phyloP scores from a whole-genome alignment of 1,284 basidiomycete genomes.

The Flammula alnicola region DNA sequence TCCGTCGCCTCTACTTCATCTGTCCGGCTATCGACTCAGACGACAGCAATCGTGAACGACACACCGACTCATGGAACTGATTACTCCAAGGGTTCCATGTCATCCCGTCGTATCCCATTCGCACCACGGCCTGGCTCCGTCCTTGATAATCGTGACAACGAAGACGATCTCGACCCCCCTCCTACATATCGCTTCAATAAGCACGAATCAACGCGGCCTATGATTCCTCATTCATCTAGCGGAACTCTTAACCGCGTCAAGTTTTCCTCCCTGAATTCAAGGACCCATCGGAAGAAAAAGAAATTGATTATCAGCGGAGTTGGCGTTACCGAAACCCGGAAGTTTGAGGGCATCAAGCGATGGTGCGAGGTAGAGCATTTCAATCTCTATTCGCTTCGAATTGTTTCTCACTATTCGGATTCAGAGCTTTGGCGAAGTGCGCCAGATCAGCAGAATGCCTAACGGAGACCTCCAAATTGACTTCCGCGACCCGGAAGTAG shows the following conservation, averaged over 20 bases:
- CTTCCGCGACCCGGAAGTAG: conserved; percentile 73
- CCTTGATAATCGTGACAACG: conserved; percentile 31
- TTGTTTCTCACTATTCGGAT: conserved; percentile 4
- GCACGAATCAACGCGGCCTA: conserved; percentile 32
- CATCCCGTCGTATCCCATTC: conserved; percentile 35
- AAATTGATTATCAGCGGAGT: conserved; percentile 62
- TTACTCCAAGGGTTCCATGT: conserved; percentile 5
- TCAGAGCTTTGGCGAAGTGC: conserved; percentile 75
- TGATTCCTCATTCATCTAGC: conserved; percentile 43
- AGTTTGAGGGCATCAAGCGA: conserved; percentile 59
- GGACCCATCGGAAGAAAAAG: conserved; percentile 52
- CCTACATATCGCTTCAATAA: conserved; percentile 27
- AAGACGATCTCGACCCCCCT: conserved; percentile 38
- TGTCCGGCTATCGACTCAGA: conserved; percentile 24
- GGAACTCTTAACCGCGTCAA: conserved; percentile 45
- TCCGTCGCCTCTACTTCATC: conserved; percentile 33
- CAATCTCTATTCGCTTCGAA: background rate
- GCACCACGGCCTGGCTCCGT: conserved; percentile 30
- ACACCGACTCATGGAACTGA: conserved; percentile 5
- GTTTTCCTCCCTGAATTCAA: conserved; percentile 48
- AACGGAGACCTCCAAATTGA: conserved; percentile 76
- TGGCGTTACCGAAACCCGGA: conserved; percentile 48
- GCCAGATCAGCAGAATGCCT: conserved; percentile 68
- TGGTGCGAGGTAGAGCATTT: conserved; percentile 70
- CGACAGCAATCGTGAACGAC: conserved; percentile 3